phyloP scores from a whole-genome alignment of 441 rosid genomes.

The Syzygium malaccense region DNA sequence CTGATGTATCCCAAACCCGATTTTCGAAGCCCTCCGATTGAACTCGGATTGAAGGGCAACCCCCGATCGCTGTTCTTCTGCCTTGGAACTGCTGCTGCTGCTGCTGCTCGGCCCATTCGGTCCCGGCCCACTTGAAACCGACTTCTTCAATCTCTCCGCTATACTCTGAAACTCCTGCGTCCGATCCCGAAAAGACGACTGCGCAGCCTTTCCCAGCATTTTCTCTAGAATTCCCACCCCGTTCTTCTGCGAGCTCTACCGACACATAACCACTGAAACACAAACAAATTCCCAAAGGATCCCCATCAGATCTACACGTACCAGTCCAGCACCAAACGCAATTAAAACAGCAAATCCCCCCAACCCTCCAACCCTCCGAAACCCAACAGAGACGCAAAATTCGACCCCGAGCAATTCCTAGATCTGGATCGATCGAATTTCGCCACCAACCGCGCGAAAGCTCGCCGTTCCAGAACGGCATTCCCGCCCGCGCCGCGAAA shows the following conservation, averaged over 20 bases:
- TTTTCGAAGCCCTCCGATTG: slow-evolving; percentile 42
- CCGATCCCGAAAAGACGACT: slow-evolving; percentile 55
- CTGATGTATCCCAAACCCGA: slow-evolving; percentile 54
- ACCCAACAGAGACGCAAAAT: not conserved
- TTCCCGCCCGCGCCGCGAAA: not conserved
- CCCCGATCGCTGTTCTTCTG: slow-evolving; percentile 43
- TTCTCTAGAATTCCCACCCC: not conserved
- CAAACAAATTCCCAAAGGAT: not conserved
- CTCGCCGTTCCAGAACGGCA: not conserved
- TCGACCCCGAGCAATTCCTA: not conserved
- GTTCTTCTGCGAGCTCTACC: not conserved
- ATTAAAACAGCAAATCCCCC: not conserved
- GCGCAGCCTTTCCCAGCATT: slow-evolving; percentile 39
- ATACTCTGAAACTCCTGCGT: slow-evolving; percentile 40
- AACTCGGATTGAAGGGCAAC: slow-evolving; percentile 45
- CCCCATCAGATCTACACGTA: not conserved
- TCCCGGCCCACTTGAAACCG: slow-evolving; percentile 10
- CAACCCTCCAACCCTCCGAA: not conserved
- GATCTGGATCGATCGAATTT: not conserved
- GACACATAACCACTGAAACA: not conserved
- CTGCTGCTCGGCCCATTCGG: slow-evolving; percentile 10
- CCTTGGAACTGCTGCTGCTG: slow-evolving; percentile 17
- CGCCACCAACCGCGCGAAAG: not conserved
- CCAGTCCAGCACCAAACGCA: not conserved
- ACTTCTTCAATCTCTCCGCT: slow-evolving; percentile 38